Conservation (phyloP, 1,284 basidiomycete species). For the Waitea zeae region DNA sequence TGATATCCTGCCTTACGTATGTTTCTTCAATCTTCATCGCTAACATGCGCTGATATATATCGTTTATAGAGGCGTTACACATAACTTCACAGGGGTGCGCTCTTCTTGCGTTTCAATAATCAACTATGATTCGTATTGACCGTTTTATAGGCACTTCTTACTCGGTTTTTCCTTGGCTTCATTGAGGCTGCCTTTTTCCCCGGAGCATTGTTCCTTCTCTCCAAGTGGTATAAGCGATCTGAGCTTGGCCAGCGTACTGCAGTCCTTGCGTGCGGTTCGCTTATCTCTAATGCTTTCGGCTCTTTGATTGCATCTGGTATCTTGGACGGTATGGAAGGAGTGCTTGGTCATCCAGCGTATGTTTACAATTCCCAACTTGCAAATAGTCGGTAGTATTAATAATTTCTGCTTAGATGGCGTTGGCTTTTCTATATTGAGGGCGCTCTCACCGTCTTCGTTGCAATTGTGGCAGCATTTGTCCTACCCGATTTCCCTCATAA, state of each 20-base stretch:
- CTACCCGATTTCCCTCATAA: constrained; percentile 64
- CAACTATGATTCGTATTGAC: constrained; percentile 8
- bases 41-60: no score
- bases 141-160: constrained; percentile 57
- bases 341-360: constrained; percentile 54
- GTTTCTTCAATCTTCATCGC: constrained; percentile 9
- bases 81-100: no score
- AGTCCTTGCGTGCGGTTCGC: constrained; percentile 50
- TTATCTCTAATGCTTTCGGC: constrained; percentile 76
- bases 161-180: constrained; percentile 60
- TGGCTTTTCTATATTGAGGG: constrained; percentile 72
- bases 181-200: constrained; percentile 65
- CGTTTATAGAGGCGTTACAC: no score
- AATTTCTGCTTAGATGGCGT: constrained; percentile 18
- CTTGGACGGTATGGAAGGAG: constrained; percentile 50
- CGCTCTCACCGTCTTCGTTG: constrained; percentile 45
- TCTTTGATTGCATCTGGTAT: constrained; percentile 66
- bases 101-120: no score
- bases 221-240: constrained; percentile 54
- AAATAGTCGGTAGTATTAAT: constrained; percentile 1
- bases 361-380: constrained; percentile 29
- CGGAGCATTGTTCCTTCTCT: constrained; percentile 42
- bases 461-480: constrained; percentile 41
- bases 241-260: constrained; percentile 62
- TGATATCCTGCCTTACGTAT: constrained; percentile 49